Percentiles rank a stretch among this genome's conserved stretches.
phyloP scores from a whole-genome alignment of 1,139 yeast genomes.

The Debaryomyces psychrophilus region DNA sequence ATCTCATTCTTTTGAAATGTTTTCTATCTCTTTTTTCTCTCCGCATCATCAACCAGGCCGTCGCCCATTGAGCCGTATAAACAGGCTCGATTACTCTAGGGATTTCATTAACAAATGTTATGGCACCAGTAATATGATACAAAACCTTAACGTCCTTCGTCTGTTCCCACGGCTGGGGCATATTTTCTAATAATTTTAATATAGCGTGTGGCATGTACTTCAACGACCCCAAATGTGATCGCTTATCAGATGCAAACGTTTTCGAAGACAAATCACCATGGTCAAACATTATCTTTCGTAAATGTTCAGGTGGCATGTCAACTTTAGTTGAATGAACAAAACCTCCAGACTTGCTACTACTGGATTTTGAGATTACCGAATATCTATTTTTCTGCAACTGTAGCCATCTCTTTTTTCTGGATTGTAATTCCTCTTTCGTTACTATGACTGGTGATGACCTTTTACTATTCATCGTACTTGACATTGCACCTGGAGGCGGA shows the following conservation, averaged over 20 bases:
- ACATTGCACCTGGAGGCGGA: constrained; percentile 13
- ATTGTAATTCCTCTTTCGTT: constrained; percentile 30
- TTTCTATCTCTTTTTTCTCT: constrained; percentile 88
- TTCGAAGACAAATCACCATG: constrained; percentile 86
- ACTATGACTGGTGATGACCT: constrained; percentile 4
- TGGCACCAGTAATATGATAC: constrained; percentile 91
- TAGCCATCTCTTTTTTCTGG: constrained; percentile 66
- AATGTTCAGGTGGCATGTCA: constrained; percentile 94
- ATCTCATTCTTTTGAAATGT: constrained; percentile 87
- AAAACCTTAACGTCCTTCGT: constrained; percentile 82
- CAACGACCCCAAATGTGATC: constrained; percentile 86
- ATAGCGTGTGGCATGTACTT: constrained; percentile 97
- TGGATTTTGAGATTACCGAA: constrained; percentile 19
- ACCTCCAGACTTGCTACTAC: constrained; percentile 32
- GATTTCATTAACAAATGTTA: constrained; percentile 89
- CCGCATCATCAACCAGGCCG: constrained; percentile 91
- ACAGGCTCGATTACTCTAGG: constrained; percentile 94
- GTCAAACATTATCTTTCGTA: constrained; percentile 79
- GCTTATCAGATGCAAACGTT: constrained; percentile 82
- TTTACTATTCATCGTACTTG: not conserved
- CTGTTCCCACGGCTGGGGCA: constrained; percentile 99
- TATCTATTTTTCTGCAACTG: constrained; percentile 62
- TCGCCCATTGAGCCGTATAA: constrained; percentile 93
- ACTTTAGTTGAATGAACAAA: constrained; percentile 64
- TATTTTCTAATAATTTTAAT: constrained; percentile 83